Conservation (phyloP, 2,329 filamentous ascomycete species). For the Ophiostoma angusticollis region DNA sequence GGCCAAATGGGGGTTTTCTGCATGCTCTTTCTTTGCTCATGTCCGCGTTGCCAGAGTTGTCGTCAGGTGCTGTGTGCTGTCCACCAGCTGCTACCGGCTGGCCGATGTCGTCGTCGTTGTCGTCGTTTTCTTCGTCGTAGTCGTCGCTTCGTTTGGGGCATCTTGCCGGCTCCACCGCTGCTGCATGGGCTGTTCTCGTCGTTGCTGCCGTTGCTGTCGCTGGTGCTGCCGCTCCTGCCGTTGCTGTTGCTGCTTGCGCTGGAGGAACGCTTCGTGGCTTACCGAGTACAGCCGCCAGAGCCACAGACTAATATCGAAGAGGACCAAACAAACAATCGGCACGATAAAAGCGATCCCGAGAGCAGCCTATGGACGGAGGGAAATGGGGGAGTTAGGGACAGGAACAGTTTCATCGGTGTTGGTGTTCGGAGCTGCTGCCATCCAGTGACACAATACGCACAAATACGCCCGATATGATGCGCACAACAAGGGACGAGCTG, state of each 20-base stretch:
- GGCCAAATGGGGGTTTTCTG: too few relatives aligned
- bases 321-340: conserved; percentile 34
- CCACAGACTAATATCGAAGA: conserved; percentile 41
- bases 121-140: too few relatives aligned
- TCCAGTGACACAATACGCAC: conserved; percentile 8
- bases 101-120: neutral
- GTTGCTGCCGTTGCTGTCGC: neutral
- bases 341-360: conserved; percentile 33
- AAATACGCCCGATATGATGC: conserved; percentile 14
- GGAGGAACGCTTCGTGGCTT: conserved; percentile 5
- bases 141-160: neutral
- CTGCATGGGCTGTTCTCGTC: neutral
- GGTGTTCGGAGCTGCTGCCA: too few relatives aligned
- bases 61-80: too few relatives aligned
- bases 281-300: conserved; percentile 32
- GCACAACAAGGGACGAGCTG: conserved; percentile 7
- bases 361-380: conserved; percentile 22
- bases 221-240: conserved; percentile 2
- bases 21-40: too few relatives aligned
- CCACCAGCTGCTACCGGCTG: neutral
- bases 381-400: conserved; percentile 1
- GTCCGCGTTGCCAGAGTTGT: too few relatives aligned
- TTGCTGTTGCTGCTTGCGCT: conserved; percentile 2
- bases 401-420: too few relatives aligned
- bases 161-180: neutral